These are phyloP conservation scores for Telopea speciosissima DNA, from an alignment of 177 flowering plant genomes.

Conservation along the genomic window DNA sequence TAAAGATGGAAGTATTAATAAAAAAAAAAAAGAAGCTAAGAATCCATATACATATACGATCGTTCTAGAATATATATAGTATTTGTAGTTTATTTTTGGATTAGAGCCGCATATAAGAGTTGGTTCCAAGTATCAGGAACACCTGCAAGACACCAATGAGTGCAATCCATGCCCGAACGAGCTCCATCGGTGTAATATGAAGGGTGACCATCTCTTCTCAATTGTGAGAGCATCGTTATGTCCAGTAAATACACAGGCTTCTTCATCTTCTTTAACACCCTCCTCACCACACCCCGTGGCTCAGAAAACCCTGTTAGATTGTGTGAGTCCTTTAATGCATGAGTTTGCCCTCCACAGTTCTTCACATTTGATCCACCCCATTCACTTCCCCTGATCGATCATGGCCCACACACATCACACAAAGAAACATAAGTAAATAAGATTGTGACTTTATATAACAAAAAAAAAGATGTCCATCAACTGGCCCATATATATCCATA, in stretches of 20 bases:
- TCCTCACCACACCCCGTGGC: conserved; percentile 22
- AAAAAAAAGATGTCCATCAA: no score
- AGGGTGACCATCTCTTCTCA: conserved; percentile 47
- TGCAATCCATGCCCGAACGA: conserved; percentile 28
- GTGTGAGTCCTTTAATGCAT: conserved; percentile 22
- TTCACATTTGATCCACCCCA: background rate
- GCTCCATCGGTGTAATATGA: conserved; percentile 26
- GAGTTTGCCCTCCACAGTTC: conserved; percentile 23
- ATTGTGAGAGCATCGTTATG: conserved; percentile 32
- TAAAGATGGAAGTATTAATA: no score
- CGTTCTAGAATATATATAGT: no score
- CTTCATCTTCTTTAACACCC: conserved; percentile 20
- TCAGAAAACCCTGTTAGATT: conserved; percentile 30
- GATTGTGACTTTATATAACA: no score
- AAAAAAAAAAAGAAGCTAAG: no score
- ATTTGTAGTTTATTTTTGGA: background rate
- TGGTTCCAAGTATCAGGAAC: conserved; percentile 52
- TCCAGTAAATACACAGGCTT: conserved; percentile 29
- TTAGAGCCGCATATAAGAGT: conserved; percentile 30
- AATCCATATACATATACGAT: no score
- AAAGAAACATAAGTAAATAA: no score
- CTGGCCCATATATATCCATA: no score
- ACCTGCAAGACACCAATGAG: conserved; percentile 58
- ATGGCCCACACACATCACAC: no score
- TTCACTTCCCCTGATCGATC: background rate